Conservation (phyloP, 331 rosid species). For the Acacia pycnantha region DNA sequence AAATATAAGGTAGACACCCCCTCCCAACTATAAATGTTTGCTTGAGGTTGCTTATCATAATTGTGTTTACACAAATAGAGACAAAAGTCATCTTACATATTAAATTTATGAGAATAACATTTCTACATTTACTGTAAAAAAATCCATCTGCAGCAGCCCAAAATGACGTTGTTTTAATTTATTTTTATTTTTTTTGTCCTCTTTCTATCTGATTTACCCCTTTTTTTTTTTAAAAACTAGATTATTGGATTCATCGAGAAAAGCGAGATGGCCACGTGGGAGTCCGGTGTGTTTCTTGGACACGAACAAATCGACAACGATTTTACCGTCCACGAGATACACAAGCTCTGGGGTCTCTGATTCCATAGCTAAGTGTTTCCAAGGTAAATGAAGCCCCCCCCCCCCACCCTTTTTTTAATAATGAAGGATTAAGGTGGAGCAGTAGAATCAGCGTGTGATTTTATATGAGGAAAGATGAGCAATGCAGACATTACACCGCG, state of each 20-base stretch:
- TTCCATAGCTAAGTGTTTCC: constrained; percentile 27
- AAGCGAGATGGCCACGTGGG: constrained; percentile 52
- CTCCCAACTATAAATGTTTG: too few relatives aligned
- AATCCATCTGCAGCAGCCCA: too few relatives aligned
- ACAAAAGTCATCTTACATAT: too few relatives aligned
- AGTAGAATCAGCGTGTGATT: not conserved
- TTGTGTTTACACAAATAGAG: too few relatives aligned
- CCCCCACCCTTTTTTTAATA: not conserved
- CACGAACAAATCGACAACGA: constrained; percentile 79
- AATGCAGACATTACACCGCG: not conserved
- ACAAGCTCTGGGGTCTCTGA: constrained; percentile 22
- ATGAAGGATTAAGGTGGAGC: not conserved
- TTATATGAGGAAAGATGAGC: not conserved
- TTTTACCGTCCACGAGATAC: constrained; percentile 31
- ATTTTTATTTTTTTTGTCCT: too few relatives aligned
- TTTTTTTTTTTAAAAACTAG: too few relatives aligned
- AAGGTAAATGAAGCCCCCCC: not conserved
- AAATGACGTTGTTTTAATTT: too few relatives aligned
- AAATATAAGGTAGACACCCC: too few relatives aligned
- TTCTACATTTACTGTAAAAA: too few relatives aligned
- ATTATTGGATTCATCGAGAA: constrained; percentile 46
- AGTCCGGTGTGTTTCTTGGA: constrained; percentile 61
- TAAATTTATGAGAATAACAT: too few relatives aligned
- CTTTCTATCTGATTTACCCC: too few relatives aligned
- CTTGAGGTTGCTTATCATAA: too few relatives aligned